phyloP scores from a whole-genome alignment of 495 filamentous ascomycete species.

The Tuber calosporum region DNA sequence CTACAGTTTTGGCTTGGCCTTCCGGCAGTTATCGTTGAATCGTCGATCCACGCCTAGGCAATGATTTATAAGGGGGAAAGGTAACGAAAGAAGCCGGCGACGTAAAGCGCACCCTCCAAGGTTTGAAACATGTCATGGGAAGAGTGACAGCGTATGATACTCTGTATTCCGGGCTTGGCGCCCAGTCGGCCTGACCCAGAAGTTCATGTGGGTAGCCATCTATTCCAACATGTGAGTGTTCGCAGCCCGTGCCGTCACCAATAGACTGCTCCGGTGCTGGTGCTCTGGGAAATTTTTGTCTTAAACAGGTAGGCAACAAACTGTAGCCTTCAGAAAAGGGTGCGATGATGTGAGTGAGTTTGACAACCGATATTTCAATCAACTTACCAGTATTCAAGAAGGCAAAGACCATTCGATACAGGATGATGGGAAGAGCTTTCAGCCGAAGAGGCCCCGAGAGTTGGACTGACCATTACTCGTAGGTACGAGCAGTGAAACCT shows the following conservation, averaged over 20 bases:
- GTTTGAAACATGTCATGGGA: background rate
- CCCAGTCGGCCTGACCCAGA: background rate
- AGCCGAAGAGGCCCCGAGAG: background rate
- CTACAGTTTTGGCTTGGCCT: background rate
- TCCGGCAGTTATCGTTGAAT: background rate
- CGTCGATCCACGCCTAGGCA: background rate
- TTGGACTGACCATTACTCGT: background rate
- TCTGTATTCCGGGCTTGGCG: background rate
- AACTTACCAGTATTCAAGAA: background rate
- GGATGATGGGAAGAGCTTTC: background rate
- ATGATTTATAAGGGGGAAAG: background rate
- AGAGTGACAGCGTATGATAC: background rate
- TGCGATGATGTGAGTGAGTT: background rate
- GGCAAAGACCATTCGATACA: background rate
- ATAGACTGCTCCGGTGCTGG: background rate
- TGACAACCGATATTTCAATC: background rate
- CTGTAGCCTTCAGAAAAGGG: background rate
- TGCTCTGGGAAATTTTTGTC: background rate
- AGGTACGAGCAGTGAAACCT: background rate
- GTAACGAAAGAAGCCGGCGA: background rate
- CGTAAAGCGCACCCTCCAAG: background rate
- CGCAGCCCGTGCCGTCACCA: background rate
- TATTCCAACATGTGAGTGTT: background rate
- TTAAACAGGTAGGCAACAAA: too few relatives aligned
- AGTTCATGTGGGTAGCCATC: background rate